Evolutionary conservation across 108 stramenopile species (phyloP).

Genomic region (Parmales sp.): DNA sequence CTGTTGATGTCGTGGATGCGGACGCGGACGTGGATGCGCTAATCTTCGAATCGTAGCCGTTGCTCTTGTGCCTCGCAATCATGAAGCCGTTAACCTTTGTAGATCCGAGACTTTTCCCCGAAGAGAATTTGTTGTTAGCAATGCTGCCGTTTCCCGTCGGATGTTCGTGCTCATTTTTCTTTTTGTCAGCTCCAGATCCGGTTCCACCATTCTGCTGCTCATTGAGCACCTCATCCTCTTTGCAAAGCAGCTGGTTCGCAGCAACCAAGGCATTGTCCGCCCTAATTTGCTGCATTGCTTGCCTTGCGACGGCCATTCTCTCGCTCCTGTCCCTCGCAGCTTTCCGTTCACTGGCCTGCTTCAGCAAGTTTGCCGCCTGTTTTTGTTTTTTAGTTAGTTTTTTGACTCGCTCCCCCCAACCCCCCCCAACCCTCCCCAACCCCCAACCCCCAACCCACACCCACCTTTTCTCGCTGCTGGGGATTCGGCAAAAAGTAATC

Average conservation of each 20-base stretch:
- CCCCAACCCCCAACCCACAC: no score
- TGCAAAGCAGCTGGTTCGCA: neutral
- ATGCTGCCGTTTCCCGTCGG: neutral
- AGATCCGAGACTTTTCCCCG: neutral
- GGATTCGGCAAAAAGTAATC: slow-evolving; percentile 9
- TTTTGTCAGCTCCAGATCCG: neutral
- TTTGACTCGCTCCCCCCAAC: no score
- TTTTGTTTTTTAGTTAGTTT: no score
- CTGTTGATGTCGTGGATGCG: neutral
- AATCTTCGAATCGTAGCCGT: neutral
- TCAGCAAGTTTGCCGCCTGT: slow-evolving; percentile 12
- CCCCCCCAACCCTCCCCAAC: no score
- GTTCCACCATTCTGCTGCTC: neutral
- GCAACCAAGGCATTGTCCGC: neutral
- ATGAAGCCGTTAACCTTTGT: slow-evolving; percentile 10
- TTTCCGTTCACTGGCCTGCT: slow-evolving; percentile 1
- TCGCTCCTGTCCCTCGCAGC: slow-evolving; percentile 12
- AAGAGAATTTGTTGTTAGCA: no score
- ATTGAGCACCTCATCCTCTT: neutral
- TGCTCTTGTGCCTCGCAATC: neutral
- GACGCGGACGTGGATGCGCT: no score
- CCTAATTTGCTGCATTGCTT: neutral
- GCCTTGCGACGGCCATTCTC: slow-evolving; percentile 6
- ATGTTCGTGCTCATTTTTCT: neutral
- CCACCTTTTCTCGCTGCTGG: slow-evolving; percentile 5